Conservation (phyloP, 129 eudicot genomes). For the Saposhnikovia divaricata region DNA sequence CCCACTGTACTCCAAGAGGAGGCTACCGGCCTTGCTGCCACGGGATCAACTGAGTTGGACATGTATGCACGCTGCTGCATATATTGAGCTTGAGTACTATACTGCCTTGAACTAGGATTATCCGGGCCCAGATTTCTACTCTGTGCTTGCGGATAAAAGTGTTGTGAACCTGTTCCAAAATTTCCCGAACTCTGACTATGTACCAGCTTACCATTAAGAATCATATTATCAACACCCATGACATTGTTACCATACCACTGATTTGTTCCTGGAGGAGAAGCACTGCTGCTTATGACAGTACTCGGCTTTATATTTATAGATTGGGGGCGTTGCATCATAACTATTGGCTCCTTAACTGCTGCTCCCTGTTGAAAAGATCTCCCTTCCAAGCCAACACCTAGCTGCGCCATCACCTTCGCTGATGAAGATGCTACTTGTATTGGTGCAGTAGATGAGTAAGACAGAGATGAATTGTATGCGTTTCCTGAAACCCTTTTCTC, state of each 20-base stretch:
- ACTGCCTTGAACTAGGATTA: conserved; percentile 7
- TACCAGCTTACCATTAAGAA: conserved; percentile 1
- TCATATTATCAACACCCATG: conserved; percentile 8
- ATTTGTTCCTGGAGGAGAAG: conserved; percentile 18
- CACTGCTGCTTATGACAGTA: conserved; percentile 9
- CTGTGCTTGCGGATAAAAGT: conserved; percentile 8
- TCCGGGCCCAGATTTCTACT: conserved; percentile 9
- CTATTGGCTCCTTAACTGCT: conserved; percentile 15
- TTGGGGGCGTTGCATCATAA: conserved; percentile 27
- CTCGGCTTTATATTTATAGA: conserved; percentile 17
- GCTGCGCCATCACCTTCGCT: conserved; percentile 11
- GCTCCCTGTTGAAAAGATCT: conserved; percentile 13
- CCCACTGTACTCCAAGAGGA: conserved; percentile 20
- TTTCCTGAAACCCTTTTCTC: conserved; percentile 12
- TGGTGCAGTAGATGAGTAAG: conserved; percentile 13
- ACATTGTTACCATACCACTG: conserved; percentile 19
- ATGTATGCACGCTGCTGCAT: conserved; percentile 10
- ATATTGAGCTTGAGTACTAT: conserved; percentile 16
- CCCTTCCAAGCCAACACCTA: conserved; percentile 16
- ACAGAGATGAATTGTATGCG: conserved; percentile 1
- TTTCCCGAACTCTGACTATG: conserved; percentile 17
- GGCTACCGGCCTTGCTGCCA: conserved; percentile 5
- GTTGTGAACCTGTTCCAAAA: conserved; percentile 9
- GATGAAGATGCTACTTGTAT: conserved; percentile 18
- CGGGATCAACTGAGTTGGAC: conserved; percentile 14